phyloP scores from a whole-genome alignment of 495 filamentous ascomycete species.

The Staphylotrichum longicolle region DNA sequence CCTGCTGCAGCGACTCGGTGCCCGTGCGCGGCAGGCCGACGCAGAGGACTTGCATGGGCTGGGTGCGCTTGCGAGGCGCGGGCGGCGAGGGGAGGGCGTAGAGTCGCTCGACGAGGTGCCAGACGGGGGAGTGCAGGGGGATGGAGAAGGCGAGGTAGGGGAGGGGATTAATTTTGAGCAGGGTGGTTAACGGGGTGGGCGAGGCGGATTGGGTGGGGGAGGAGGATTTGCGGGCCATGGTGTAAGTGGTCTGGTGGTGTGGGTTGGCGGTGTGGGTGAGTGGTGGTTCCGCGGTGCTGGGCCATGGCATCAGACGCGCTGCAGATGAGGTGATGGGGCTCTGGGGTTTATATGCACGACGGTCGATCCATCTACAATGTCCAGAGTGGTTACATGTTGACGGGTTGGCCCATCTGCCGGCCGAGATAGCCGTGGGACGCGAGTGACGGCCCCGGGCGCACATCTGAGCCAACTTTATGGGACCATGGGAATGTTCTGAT shows the following conservation, averaged over 20 bases:
- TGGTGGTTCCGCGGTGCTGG: slow-evolving; percentile 1
- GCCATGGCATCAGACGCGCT: slow-evolving; percentile 3
- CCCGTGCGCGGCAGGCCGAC: slow-evolving; percentile 61
- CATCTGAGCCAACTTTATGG: too few species aligned
- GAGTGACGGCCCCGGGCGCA: too few species aligned
- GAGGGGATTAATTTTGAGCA: background rate
- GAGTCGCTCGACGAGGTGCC: slow-evolving; percentile 31
- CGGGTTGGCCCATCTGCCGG: background rate
- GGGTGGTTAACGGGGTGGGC: background rate
- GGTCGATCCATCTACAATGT: background rate
- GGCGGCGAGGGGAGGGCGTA: slow-evolving; percentile 21
- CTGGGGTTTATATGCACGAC: background rate
- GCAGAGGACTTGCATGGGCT: slow-evolving; percentile 63
- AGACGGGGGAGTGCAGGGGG: slow-evolving; percentile 24
- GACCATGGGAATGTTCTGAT: background rate
- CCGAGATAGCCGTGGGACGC: background rate
- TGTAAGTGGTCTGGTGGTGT: slow-evolving; percentile 1
- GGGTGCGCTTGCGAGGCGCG: slow-evolving; percentile 44
- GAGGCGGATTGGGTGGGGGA: background rate
- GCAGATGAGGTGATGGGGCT: slow-evolving; percentile 6
- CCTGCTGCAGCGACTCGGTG: slow-evolving; percentile 62
- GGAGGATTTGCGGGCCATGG: background rate
- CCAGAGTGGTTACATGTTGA: background rate
- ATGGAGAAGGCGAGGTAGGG: slow-evolving; percentile 4
- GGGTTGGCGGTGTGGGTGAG: background rate